Evolutionary conservation across 2,329 filamentous ascomycete genomes (phyloP).

Genomic region (Talaromyces rugulosus): DNA sequence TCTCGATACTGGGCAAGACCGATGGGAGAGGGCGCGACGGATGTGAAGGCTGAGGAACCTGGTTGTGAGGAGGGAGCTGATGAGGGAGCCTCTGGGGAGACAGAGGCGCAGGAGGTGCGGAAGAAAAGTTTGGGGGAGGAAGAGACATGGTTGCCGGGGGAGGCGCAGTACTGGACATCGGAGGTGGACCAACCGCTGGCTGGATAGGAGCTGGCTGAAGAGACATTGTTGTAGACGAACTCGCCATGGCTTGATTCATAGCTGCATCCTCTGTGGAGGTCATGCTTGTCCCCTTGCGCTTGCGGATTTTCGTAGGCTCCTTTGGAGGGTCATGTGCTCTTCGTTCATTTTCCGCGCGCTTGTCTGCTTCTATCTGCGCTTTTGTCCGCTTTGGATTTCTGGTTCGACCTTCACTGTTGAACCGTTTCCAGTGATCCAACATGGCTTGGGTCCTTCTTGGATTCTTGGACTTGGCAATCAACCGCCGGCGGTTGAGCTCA

Average conservation of each 20-base stretch:
- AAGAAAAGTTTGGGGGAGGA: not conserved
- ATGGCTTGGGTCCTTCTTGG: constrained; percentile 42
- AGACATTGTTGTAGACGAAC: not conserved
- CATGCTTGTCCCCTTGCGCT: constrained; percentile 14
- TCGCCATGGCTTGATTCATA: constrained; percentile 2
- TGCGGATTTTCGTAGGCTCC: constrained; percentile 17
- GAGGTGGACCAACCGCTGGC: constrained; percentile 4
- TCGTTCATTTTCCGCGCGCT: constrained; percentile 24
- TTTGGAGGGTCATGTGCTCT: constrained; percentile 25
- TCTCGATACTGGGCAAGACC: constrained; percentile 1
- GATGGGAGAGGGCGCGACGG: constrained; percentile 1
- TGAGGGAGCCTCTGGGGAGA: not conserved
- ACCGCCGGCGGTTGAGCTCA: constrained; percentile 32
- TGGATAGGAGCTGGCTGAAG: constrained; percentile 11
- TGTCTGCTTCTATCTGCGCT: constrained; percentile 41
- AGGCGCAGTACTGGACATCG: not conserved
- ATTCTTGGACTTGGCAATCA: constrained; percentile 42
- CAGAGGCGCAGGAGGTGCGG: constrained; percentile 1
- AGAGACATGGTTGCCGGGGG: not conserved
- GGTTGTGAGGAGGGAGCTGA: constrained; percentile 1
- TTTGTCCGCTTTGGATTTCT: constrained; percentile 43
- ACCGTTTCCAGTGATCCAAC: constrained; percentile 43
- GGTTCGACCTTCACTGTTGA: constrained; percentile 40
- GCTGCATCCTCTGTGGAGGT: not conserved
- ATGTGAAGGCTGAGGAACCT: not conserved